Conservation (phyloP, 1,284 basidiomycete species). For the Sporisorium exsertum region DNA sequence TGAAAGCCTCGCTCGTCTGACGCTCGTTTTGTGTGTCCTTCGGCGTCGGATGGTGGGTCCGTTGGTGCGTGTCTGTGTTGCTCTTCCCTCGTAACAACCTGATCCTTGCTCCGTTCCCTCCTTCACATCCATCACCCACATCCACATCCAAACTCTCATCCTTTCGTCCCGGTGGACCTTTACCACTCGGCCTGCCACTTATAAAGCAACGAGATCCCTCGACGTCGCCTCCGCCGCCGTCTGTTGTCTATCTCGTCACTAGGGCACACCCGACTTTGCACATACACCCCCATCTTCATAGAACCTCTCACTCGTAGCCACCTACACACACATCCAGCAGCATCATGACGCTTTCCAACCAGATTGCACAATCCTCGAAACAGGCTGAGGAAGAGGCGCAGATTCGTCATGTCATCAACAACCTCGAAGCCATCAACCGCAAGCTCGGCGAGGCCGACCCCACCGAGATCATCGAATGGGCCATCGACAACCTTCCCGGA, state of each 20-base stretch:
- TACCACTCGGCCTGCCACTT: neutral
- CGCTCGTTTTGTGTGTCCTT: neutral
- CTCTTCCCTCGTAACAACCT: neutral
- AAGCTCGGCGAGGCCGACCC: constrained; percentile 63
- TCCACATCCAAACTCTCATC: neutral
- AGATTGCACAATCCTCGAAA: constrained; percentile 45
- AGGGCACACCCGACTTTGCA: neutral
- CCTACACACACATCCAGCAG: neutral
- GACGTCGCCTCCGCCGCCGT: no score
- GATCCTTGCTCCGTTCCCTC: neutral
- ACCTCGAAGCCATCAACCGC: constrained; percentile 64
- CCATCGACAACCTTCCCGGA: constrained; percentile 67
- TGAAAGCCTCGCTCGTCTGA: neutral
- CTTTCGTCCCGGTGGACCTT: neutral
- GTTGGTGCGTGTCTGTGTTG: neutral
- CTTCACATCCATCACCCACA: constrained; percentile 9
- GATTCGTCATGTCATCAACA: constrained; percentile 47
- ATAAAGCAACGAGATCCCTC: neutral
- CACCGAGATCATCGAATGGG: constrained; percentile 65
- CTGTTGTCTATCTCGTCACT: neutral
- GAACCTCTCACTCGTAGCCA: neutral
- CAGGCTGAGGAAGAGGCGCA: constrained; percentile 49
- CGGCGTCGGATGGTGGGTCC: neutral
- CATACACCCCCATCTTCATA: neutral
- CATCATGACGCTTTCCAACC: constrained; percentile 38